Conservation (phyloP, 2,329 filamentous ascomycete genomes). For the Pseudogymnoascus sp. region DNA sequence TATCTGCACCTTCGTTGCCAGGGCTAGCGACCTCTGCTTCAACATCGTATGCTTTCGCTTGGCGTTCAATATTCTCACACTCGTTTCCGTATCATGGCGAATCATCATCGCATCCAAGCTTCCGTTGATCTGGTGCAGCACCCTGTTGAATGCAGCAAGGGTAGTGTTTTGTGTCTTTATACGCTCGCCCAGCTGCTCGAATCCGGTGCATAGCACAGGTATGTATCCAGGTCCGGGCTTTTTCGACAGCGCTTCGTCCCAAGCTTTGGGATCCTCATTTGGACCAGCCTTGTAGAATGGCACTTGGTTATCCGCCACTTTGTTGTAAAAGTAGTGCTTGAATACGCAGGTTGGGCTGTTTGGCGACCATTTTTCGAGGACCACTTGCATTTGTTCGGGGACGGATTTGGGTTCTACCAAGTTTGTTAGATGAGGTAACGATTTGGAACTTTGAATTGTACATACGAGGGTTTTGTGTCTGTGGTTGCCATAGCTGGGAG, state of each 20-base stretch:
- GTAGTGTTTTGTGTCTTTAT: conserved; percentile 65
- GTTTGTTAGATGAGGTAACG: conserved; percentile 16
- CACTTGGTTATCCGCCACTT: conserved; percentile 65
- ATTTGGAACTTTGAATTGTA: neutral
- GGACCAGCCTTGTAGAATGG: conserved; percentile 66
- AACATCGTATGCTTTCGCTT: conserved; percentile 65
- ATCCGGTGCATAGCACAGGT: conserved; percentile 68
- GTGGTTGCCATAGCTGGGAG: conserved; percentile 25
- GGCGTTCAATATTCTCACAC: conserved; percentile 65
- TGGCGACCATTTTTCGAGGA: conserved; percentile 69
- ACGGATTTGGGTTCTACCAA: conserved; percentile 60
- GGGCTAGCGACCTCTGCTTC: conserved; percentile 62
- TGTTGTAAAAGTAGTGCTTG: conserved; percentile 82
- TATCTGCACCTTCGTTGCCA: conserved; percentile 74
- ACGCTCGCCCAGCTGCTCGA: conserved; percentile 62
- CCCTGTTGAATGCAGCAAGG: conserved; percentile 60
- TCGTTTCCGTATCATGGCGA: conserved; percentile 68
- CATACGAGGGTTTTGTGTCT: conserved; percentile 25
- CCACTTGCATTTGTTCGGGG: conserved; percentile 62
- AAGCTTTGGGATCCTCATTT: conserved; percentile 67
- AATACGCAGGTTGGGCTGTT: conserved; percentile 61
- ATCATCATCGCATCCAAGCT: conserved; percentile 64
- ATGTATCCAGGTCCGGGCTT: conserved; percentile 71
- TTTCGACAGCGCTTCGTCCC: conserved; percentile 75
- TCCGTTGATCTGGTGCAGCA: conserved; percentile 73